phyloP scores from a whole-genome alignment of 441 rosid genomes.

The Gossypium schwendimanii region DNA sequence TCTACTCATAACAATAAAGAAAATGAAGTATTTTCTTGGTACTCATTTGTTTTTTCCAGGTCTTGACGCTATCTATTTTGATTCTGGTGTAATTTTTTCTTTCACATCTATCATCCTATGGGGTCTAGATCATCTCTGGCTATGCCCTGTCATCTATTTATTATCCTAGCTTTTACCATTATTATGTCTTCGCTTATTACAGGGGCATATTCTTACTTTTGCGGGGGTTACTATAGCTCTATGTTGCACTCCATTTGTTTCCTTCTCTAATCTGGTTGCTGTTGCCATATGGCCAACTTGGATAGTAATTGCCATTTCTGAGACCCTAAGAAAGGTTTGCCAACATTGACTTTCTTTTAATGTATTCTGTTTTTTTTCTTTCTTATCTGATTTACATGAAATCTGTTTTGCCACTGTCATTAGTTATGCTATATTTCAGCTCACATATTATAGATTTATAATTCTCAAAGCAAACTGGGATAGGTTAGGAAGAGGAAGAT shows the following conservation, averaged over 20 bases:
- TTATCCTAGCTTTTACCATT: not conserved
- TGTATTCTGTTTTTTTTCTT: not conserved
- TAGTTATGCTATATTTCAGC: not conserved
- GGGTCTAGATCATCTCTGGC: not conserved
- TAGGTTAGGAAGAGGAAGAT: slow-evolving; percentile 3
- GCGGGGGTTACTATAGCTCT: slow-evolving; percentile 59
- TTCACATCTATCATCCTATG: not conserved
- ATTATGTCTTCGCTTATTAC: slow-evolving; percentile 16
- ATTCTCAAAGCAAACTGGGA: not conserved
- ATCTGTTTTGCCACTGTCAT: not conserved
- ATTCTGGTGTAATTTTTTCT: not conserved
- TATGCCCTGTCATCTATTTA: not conserved
- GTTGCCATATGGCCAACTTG: slow-evolving; percentile 66
- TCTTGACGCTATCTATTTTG: not conserved
- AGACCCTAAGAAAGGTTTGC: slow-evolving; percentile 62
- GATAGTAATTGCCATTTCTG: slow-evolving; percentile 53
- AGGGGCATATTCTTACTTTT: slow-evolving; percentile 62
- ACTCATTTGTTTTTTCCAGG: not conserved
- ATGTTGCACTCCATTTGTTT: slow-evolving; percentile 56
- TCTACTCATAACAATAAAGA: not conserved
- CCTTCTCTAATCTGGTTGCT: slow-evolving; percentile 48
- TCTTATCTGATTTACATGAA: not conserved
- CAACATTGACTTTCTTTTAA: not conserved
- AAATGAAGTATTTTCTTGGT: not conserved
- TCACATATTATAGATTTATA: not conserved